Conservation (phyloP, 805 yeast species). For the Soucietia sequanensis region DNA sequence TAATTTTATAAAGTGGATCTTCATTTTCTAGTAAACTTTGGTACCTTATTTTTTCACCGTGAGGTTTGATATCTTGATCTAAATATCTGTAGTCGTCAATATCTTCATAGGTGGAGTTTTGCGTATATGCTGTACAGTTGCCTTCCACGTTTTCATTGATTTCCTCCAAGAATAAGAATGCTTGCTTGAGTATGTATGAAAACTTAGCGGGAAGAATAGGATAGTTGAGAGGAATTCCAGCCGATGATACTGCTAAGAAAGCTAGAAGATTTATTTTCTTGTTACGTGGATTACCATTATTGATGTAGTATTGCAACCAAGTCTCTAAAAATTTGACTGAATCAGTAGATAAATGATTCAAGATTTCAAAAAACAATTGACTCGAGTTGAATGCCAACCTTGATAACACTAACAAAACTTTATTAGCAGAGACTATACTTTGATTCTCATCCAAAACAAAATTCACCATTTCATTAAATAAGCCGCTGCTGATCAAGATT, state of each 20-base stretch:
- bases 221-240: slow-evolving; percentile 23
- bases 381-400: slow-evolving; percentile 36
- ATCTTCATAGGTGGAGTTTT: slow-evolving; percentile 38
- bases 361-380: slow-evolving; percentile 30
- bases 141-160: slow-evolving; percentile 53
- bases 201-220: slow-evolving; percentile 19
- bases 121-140: slow-evolving; percentile 33
- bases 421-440: slow-evolving; percentile 39
- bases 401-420: slow-evolving; percentile 35
- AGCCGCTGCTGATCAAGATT: slow-evolving; percentile 41
- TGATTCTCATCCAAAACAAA: slow-evolving; percentile 44
- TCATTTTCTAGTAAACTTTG: slow-evolving; percentile 24
- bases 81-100: slow-evolving; percentile 41
- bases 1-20: slow-evolving; percentile 43
- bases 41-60: slow-evolving; percentile 43
- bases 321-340: slow-evolving; percentile 19
- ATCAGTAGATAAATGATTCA: slow-evolving; percentile 28
- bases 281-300: slow-evolving; percentile 71
- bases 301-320: slow-evolving; percentile 44
- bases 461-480: slow-evolving; percentile 41
- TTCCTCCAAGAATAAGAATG: slow-evolving; percentile 63
- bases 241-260: slow-evolving; percentile 48
- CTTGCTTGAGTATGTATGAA: slow-evolving; percentile 27
- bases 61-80: slow-evolving; percentile 40
- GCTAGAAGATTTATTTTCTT: slow-evolving; percentile 70